These are phyloP conservation scores for Xenosphaeropsis pyriputrescens DNA, from an alignment of 2,329 filamentous ascomycete species.

Conservation along the genomic window DNA sequence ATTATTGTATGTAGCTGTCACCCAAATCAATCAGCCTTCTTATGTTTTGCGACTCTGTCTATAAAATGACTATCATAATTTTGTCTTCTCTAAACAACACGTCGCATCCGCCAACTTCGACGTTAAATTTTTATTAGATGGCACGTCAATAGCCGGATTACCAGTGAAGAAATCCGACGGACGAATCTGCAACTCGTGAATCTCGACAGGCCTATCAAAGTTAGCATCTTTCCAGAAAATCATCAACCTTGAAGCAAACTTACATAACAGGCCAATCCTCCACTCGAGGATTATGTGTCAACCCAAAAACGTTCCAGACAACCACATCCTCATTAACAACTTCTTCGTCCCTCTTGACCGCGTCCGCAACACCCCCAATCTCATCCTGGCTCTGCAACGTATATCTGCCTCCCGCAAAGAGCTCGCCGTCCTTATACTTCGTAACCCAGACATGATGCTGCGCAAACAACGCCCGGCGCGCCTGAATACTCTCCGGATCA, in stretches of 20 bases:
- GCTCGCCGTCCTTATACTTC: constrained; percentile 46
- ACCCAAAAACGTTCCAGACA: constrained; percentile 83
- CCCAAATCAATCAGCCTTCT: too few relatives aligned
- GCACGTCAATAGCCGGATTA: constrained; percentile 42
- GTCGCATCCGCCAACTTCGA: too few relatives aligned
- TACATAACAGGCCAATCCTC: constrained; percentile 89
- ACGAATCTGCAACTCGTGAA: constrained; percentile 29
- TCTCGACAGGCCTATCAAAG: constrained; percentile 42
- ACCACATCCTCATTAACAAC: constrained; percentile 60
- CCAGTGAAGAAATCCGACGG: constrained; percentile 39
- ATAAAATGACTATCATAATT: too few relatives aligned
- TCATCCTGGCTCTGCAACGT: constrained; percentile 15
- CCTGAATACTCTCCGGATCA: constrained; percentile 68
- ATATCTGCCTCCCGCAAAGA: constrained; percentile 17
- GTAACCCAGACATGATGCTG: constrained; percentile 81
- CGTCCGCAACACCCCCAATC: constrained; percentile 35
- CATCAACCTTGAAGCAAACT: too few relatives aligned
- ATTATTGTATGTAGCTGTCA: too few relatives aligned
- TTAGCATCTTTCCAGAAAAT: constrained; percentile 29
- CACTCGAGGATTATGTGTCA: constrained; percentile 76
- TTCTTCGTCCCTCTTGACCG: constrained; percentile 48
- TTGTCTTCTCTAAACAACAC: too few relatives aligned
- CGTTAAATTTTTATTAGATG: constrained; percentile 42
- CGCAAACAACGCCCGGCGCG: constrained; percentile 81
- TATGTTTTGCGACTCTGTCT: too few relatives aligned